Evolutionary conservation across 805 yeast genomes (phyloP), one percentile per base, ranked within the genome.

Genomic region (Wickerhamiella australiensis): DNA sequence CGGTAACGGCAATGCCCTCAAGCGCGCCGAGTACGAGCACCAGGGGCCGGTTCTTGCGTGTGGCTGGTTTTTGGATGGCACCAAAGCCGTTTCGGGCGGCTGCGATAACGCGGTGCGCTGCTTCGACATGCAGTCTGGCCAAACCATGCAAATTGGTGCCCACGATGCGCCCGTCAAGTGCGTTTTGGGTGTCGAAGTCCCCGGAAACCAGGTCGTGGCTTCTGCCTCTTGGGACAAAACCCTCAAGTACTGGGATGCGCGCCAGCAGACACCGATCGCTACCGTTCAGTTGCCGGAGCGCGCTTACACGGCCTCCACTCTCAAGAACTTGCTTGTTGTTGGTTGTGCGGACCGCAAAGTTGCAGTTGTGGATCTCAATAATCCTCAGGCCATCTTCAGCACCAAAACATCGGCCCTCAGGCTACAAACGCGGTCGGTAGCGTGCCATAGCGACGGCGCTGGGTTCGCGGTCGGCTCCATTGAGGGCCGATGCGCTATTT

Each of bases 211-310:
- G 38, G 85, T 85, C 55, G 78, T 90, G 23, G 96, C 87, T 2
- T 78, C 88, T 41, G 96, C 95, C 6, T 85, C 96, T 5, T 92
- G 96, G 96, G 98, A 92, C 67, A 87, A 86, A 67, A 86, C 96
- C 1, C 68, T 92, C 54, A 80, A 78, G 63, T 92, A 92, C 66
- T 90, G 98, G 98, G 97, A 92, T 67, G 72, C 84, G 68, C 79
- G 96, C 61, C 79, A 80, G 56, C 69, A 59, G 42, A 80, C 77
- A 58, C 92, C 97, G 15, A 75, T 90, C 18, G 76, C 87, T 17
- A 83, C 94, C 2, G 68, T 92, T 37, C 76, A 76, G 59, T 69
- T 92, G 63, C 95, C 97, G 0, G 97, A 92, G 57, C 72, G 95
- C 48, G 95, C 85, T 0, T 90, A 87, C 67, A 70, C 87, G 11